Evolutionary conservation across 2,329 filamentous ascomycete genomes (phyloP).

Genomic region (Monilinia aucupariae): DNA sequence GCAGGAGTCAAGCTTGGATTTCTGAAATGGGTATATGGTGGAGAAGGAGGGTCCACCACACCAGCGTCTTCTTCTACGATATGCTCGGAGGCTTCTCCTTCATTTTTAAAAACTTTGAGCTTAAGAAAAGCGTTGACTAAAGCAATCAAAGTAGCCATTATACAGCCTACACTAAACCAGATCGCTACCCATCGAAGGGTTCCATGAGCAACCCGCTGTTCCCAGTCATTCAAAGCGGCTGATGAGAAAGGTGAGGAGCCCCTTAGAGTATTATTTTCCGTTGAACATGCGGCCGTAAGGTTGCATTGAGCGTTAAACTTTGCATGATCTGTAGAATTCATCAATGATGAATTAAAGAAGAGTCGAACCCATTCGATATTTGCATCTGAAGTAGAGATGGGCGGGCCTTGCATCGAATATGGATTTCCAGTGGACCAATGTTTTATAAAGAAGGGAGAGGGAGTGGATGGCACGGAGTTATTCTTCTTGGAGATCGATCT

Average conservation of each 20-base stretch:
- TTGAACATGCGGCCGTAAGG: constrained; percentile 35
- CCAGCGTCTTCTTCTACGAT: not conserved
- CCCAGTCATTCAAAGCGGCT: constrained; percentile 6
- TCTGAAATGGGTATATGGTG: constrained; percentile 1
- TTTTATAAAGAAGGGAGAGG: constrained; percentile 41
- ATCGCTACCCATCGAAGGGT: constrained; percentile 16
- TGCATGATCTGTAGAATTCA: constrained; percentile 31
- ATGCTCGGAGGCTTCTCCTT: not conserved
- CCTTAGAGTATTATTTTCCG: constrained; percentile 20
- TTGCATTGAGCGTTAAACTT: constrained; percentile 34
- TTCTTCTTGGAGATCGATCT: constrained; percentile 34
- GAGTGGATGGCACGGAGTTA: constrained; percentile 37
- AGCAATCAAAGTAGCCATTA: not conserved
- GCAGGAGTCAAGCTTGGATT: constrained; percentile 3
- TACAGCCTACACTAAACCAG: constrained; percentile 13
- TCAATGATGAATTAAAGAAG: constrained; percentile 46
- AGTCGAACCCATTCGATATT: constrained; percentile 43
- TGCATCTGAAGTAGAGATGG: constrained; percentile 37
- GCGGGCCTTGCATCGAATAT: constrained; percentile 43
- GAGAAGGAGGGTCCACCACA: not conserved
- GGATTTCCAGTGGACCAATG: constrained; percentile 45
- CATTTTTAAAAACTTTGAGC: constrained; percentile 12
- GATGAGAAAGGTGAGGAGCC: constrained; percentile 11
- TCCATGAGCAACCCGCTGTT: constrained; percentile 11
- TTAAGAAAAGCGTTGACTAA: constrained; percentile 10